Percentiles rank a stretch among this genome's conserved stretches.
These are phyloP conservation scores for Pseudogymnoascus sp. DNA, from an alignment of 2,329 filamentous ascomycete genomes.

Conservation along the genomic window DNA sequence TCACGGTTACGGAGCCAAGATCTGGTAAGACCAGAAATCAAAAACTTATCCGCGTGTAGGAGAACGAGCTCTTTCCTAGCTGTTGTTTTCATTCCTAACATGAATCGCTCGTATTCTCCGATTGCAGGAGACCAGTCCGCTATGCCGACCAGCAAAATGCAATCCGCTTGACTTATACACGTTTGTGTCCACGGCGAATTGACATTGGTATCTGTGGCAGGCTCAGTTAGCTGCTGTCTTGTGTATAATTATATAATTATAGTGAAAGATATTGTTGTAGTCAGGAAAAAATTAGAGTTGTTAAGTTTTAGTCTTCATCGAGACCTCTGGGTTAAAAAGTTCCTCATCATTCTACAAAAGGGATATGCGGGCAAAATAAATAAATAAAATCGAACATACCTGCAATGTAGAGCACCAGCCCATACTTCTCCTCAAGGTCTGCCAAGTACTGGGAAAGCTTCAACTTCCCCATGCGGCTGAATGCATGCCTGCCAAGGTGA, in stretches of 20 bases:
- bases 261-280: slow-evolving; percentile 11
- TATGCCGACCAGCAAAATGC: slow-evolving; percentile 84
- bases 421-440: slow-evolving; percentile 94
- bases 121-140: slow-evolving; percentile 85
- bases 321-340: slow-evolving; percentile 22
- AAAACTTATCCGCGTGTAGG: slow-evolving; percentile 83
- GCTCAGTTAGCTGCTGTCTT: slow-evolving; percentile 19
- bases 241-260: not conserved
- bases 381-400: slow-evolving; percentile 40
- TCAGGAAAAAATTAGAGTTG: slow-evolving; percentile 65
- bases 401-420: slow-evolving; percentile 88
- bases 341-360: slow-evolving; percentile 37
- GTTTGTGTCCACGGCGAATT: slow-evolving; percentile 98
- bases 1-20: slow-evolving; percentile 87
- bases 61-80: slow-evolving; percentile 88
- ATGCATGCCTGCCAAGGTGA: slow-evolving; percentile 90
- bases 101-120: slow-evolving; percentile 92
- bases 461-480: slow-evolving; percentile 94
- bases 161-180: slow-evolving; percentile 94
- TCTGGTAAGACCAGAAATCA: slow-evolving; percentile 72
- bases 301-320: slow-evolving; percentile 24
- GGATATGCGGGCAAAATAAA: slow-evolving; percentile 23
- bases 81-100: slow-evolving; percentile 95
- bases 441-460: slow-evolving; percentile 94
- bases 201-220: slow-evolving; percentile 71